Percentiles rank a stretch among this genome's conserved stretches.
These are phyloP conservation scores for Acmispon strigosus DNA, from an alignment of 306 rosid genomes.

Conservation along the genomic window DNA sequence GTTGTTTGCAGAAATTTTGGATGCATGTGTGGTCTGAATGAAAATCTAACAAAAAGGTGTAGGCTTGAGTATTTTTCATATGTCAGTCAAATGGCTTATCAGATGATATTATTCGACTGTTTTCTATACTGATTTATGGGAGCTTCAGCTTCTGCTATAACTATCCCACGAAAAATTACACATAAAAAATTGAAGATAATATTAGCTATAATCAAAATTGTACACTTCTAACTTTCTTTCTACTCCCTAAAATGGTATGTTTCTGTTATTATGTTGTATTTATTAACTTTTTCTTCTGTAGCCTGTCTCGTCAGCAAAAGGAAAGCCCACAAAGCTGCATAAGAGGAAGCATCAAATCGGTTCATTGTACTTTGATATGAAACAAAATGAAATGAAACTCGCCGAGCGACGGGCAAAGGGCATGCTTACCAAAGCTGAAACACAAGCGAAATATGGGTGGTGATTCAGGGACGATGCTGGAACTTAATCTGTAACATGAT, in stretches of 20 bases:
- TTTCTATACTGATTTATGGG: background rate
- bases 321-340: constrained; percentile 83
- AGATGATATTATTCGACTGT: background rate
- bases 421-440: constrained; percentile 89
- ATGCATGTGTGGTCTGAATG: too few species aligned
- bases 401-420: constrained; percentile 82
- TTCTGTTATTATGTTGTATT: background rate
- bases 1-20: background rate
- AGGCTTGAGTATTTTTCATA: background rate
- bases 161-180: background rate
- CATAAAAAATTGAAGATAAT: background rate
- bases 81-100: background rate
- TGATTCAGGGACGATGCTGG: constrained; percentile 32
- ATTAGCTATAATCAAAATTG: background rate
- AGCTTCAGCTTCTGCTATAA: background rate
- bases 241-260: background rate
- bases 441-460: constrained; percentile 98
- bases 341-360: constrained; percentile 98
- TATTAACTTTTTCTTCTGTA: constrained; percentile 13
- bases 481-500: background rate
- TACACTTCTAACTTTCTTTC: background rate
- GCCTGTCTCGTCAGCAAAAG: constrained; percentile 74
- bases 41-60: background rate
- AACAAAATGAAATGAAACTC: constrained; percentile 80
- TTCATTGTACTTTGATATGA: constrained; percentile 76